These are phyloP conservation scores for Diaporthe aspalathi DNA, from an alignment of 2,329 filamentous ascomycete species.

Conservation along the genomic window DNA sequence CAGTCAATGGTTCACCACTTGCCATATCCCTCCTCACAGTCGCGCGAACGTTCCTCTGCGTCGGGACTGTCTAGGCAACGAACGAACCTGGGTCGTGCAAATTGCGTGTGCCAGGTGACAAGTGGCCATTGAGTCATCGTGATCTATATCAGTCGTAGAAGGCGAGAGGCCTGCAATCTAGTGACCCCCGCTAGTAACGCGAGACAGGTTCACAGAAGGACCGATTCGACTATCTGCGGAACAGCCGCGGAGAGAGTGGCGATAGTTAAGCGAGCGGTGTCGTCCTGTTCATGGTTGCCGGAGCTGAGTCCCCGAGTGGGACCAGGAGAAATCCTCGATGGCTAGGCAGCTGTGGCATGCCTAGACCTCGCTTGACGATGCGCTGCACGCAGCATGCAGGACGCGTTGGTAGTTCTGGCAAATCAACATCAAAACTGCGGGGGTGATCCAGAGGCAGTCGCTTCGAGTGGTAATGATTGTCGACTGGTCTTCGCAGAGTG, in stretches of 20 bases:
- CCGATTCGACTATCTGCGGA: background rate
- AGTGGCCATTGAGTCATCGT: background rate
- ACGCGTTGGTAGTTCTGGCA: background rate
- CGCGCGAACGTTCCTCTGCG: background rate
- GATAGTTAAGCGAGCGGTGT: background rate
- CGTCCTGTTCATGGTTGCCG: background rate
- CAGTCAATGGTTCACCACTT: background rate
- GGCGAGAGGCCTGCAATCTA: background rate
- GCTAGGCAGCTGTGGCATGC: background rate
- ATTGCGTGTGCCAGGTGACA: too few relatives aligned
- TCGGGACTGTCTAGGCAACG: background rate
- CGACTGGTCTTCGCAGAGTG: background rate
- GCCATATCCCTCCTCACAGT: too few relatives aligned
- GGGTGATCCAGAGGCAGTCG: too few relatives aligned
- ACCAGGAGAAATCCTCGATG: background rate
- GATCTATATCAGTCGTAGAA: background rate
- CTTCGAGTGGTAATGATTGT: background rate
- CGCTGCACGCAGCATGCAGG: background rate
- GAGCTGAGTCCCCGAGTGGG: background rate
- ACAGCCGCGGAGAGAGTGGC: background rate
- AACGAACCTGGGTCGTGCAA: background rate
- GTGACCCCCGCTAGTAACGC: background rate
- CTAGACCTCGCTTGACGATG: too few relatives aligned
- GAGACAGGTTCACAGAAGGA: background rate
- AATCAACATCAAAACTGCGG: background rate